Percentiles rank a stretch among this genome's conserved stretches.
These are phyloP conservation scores for Platanthera guangdongensis DNA, from an alignment of 106 monocot species.

Conservation along the genomic window DNA sequence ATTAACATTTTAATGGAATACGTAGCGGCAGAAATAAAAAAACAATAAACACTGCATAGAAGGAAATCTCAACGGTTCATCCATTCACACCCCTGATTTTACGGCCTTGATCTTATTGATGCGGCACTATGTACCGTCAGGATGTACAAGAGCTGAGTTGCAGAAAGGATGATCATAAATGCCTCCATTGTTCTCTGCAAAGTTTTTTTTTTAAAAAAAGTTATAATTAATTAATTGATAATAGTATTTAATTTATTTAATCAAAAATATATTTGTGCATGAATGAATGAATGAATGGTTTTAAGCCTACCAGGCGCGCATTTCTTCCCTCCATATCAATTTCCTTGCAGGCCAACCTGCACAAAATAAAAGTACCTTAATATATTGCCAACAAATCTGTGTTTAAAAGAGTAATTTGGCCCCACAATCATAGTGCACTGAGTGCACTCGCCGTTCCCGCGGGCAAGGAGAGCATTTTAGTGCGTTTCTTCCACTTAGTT, in stretches of 20 bases:
- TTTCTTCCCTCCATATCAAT: constrained; percentile 60
- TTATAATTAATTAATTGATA: not conserved
- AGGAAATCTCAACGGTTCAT: not conserved
- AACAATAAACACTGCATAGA: not conserved
- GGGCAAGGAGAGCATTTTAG: too few relatives aligned
- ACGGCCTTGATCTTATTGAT: constrained; percentile 6
- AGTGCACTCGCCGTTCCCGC: too few relatives aligned
- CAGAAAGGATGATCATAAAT: constrained; percentile 72
- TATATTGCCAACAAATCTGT: too few relatives aligned
- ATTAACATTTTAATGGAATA: not conserved
- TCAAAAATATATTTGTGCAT: not conserved
- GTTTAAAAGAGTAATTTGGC: too few relatives aligned
- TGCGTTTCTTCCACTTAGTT: too few relatives aligned
- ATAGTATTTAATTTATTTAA: not conserved
- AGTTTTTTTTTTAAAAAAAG: not conserved
- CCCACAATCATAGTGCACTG: too few relatives aligned
- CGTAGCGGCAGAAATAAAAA: not conserved
- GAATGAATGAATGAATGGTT: not conserved
- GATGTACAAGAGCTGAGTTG: constrained; percentile 64
- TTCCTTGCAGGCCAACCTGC: constrained; percentile 80
- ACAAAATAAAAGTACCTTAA: not conserved
- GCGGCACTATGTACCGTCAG: constrained; percentile 39
- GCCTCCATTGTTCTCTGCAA: constrained; percentile 86
- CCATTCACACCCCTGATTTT: not conserved
- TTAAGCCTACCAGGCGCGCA: constrained; percentile 40